A percentile compares a stretch with the other conserved stretches of the same genome.
Evolutionary conservation across 495 filamentous ascomycete genomes (phyloP).

Genomic region (Glarea lozoyensis): DNA sequence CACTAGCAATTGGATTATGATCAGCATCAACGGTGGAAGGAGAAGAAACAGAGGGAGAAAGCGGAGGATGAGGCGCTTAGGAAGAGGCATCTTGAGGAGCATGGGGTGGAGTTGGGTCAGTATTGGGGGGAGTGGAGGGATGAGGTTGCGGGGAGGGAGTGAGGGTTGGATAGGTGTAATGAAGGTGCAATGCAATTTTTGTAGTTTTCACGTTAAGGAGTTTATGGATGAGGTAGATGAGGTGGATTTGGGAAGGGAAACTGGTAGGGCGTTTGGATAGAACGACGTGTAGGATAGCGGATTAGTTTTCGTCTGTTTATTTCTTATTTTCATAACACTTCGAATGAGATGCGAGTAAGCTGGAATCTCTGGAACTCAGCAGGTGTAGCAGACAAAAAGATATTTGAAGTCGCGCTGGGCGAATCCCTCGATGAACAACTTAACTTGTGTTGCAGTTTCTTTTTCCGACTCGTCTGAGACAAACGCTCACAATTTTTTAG

Average conservation of each 20-base stretch:
- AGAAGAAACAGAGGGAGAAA: neutral
- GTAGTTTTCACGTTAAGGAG: neutral
- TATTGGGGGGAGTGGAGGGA: slow-evolving; percentile 7
- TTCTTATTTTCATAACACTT: too few species aligned
- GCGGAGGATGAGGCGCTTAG: neutral
- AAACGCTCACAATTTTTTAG: too few species aligned
- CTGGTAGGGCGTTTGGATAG: too few species aligned
- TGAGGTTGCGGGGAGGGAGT: slow-evolving; percentile 1
- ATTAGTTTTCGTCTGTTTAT: neutral
- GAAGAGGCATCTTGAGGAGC: neutral
- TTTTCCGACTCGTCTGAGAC: too few species aligned
- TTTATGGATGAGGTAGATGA: neutral
- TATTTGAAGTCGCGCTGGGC: too few species aligned
- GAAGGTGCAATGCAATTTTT: neutral
- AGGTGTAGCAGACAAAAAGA: too few species aligned
- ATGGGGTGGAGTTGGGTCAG: neutral
- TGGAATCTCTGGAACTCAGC: too few species aligned
- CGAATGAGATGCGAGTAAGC: too few species aligned
- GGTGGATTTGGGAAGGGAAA: too few species aligned
- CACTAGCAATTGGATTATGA: neutral
- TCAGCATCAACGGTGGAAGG: neutral
- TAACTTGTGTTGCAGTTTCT: too few species aligned
- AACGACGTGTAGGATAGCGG: too few species aligned
- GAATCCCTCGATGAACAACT: too few species aligned
- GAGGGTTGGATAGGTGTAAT: neutral